Conservation (phyloP, 1,284 basidiomycete genomes). For the Golubevia sp. region DNA sequence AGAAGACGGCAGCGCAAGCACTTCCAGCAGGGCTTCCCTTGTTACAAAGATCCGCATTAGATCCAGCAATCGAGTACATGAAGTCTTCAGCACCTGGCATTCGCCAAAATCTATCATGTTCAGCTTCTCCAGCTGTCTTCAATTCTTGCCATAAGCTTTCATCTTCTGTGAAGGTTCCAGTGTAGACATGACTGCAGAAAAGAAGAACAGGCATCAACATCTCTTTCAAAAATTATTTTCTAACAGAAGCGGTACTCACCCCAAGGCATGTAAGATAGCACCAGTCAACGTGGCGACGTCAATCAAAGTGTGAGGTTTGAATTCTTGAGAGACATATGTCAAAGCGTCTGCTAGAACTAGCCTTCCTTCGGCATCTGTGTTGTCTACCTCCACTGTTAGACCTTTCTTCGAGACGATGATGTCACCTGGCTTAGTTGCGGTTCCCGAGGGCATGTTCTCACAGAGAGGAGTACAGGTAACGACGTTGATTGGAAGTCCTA, state of each 20-base stretch:
- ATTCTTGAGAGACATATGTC: slow-evolving; percentile 78
- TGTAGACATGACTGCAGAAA: slow-evolving; percentile 75
- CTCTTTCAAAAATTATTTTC: slow-evolving; percentile 66
- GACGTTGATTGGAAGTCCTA: slow-evolving; percentile 78
- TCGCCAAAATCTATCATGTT: slow-evolving; percentile 66
- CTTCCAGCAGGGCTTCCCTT: slow-evolving; percentile 75
- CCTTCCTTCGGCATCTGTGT: slow-evolving; percentile 86
- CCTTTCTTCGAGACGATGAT: slow-evolving; percentile 87
- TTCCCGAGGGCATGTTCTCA: slow-evolving; percentile 86
- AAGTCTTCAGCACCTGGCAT: slow-evolving; percentile 74
- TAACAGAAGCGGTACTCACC: background rate
- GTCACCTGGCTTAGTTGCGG: slow-evolving; percentile 81
- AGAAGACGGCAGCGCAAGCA: slow-evolving; percentile 83
- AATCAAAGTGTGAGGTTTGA: slow-evolving; percentile 79
- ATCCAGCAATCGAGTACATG: slow-evolving; percentile 74
- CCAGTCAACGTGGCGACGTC: slow-evolving; percentile 82
- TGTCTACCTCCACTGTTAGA: slow-evolving; percentile 83
- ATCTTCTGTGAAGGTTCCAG: slow-evolving; percentile 75
- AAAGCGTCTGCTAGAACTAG: slow-evolving; percentile 77
- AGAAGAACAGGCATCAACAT: background rate
- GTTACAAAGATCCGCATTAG: slow-evolving; percentile 84
- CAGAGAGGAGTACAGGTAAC: slow-evolving; percentile 74
- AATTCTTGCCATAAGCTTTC: slow-evolving; percentile 71
- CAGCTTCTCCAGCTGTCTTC: slow-evolving; percentile 72
- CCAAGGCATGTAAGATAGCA: slow-evolving; percentile 51